These are phyloP conservation scores for Bidens hawaiensis DNA, from an alignment of 140 eudicot genomes.

Conservation along the genomic window DNA sequence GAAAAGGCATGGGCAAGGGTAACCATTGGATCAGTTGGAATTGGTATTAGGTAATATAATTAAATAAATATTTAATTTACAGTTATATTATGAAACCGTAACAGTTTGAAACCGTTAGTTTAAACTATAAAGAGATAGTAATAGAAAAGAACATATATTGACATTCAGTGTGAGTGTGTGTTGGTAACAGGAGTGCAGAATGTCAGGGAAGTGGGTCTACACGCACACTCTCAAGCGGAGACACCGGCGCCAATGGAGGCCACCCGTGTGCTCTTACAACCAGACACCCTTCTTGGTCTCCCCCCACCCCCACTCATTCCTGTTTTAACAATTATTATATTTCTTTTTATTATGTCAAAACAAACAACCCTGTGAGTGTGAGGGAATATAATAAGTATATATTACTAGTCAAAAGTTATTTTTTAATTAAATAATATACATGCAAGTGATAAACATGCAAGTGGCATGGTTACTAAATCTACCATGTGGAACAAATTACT, in stretches of 20 bases:
- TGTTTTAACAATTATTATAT: neutral
- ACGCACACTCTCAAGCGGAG: slow-evolving; percentile 37
- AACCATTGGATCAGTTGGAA: no score
- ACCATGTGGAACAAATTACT: no score
- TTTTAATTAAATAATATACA: no score
- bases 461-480: no score
- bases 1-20: no score
- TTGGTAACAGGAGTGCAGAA: slow-evolving; percentile 40
- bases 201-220: slow-evolving; percentile 24
- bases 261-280: slow-evolving; percentile 23
- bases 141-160: slow-evolving; percentile 19
- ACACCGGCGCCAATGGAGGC: slow-evolving; percentile 37
- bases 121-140: neutral
- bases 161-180: slow-evolving; percentile 19
- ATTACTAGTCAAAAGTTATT: neutral
- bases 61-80: neutral
- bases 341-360: neutral
- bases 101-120: neutral
- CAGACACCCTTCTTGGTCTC: slow-evolving; percentile 19
- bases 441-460: no score
- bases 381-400: neutral
- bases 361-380: neutral
- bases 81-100: neutral
- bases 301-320: slow-evolving; percentile 5
- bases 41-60: no score